These are phyloP conservation scores for Aphanomyces cochlioides DNA, from an alignment of 352 stramenopile genomes.

Conservation along the genomic window DNA sequence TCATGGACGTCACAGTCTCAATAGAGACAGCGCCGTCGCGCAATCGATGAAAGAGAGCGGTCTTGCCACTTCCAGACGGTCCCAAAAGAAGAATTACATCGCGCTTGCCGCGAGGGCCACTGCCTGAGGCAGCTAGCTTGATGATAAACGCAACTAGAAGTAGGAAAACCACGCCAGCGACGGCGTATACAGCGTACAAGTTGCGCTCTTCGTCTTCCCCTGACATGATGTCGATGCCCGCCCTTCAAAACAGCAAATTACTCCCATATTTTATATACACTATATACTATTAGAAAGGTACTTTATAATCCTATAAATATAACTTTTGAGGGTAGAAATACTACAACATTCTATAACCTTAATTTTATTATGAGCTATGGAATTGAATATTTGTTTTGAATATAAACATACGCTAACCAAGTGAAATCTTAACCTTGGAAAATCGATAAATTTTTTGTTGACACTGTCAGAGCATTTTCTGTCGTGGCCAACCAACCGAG, in stretches of 20 bases:
- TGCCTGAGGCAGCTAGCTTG: slow-evolving; percentile 18
- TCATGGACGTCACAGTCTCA: slow-evolving; percentile 84
- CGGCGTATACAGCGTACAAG: slow-evolving; percentile 13
- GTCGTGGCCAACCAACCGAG: slow-evolving; percentile 24
- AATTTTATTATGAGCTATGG: too few species aligned
- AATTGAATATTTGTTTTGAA: too few species aligned
- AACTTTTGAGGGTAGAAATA: too few species aligned
- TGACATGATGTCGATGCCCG: neutral
- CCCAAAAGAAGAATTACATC: slow-evolving; percentile 69
- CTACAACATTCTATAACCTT: too few species aligned
- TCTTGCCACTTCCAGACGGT: slow-evolving; percentile 69
- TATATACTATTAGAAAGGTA: too few species aligned
- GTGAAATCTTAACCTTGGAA: too few species aligned
- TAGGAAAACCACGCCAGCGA: slow-evolving; percentile 6
- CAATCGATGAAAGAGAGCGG: slow-evolving; percentile 75
- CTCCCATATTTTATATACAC: neutral
- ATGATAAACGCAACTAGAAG: slow-evolving; percentile 10
- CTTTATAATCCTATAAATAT: too few species aligned
- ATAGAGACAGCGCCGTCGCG: slow-evolving; percentile 52
- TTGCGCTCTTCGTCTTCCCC: slow-evolving; percentile 6
- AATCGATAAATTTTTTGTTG: too few species aligned
- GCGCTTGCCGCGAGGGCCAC: slow-evolving; percentile 41
- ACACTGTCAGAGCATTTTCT: too few species aligned
- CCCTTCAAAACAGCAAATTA: neutral
- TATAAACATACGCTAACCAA: too few species aligned